Base-by-base conservation (phyloP, 306 rosid genomes). In the Dryas drummondii region DNA sequence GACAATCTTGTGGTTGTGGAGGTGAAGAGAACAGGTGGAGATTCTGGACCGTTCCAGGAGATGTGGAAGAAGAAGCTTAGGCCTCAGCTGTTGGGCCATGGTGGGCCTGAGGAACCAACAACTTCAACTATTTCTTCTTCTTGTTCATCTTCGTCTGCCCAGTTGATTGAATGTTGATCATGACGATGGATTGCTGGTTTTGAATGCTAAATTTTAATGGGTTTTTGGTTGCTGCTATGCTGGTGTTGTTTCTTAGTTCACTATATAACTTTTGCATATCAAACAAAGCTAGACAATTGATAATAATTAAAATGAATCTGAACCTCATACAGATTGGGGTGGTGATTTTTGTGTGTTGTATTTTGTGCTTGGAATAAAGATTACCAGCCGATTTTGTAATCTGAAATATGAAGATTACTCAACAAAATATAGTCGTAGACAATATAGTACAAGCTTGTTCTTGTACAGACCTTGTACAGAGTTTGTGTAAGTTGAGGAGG, bases 1-100 rank as follows among this genome's bases (percentile, higher is more conserved):
- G 85, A 65, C 9, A 71, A 66, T 37, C 32, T 89, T 68, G 94
- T 82, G 6, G 81, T 91, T 73, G 93, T 89, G 52, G 97, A 89
- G 79, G 90, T 74, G 2, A 84, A 68, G 41, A 86, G 85, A 15
- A 86, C 76, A 7, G 82, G 80, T 0, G 78, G 85, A 4, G 87
- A 87, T 1, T 70, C 60, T 2, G 69, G 7, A 11, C 80, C 57
- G 14, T 85, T 50, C 13, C 70, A 57, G 66, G 80, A 80, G 11
- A 17, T 62, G 40, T 91, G 92, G 97, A 83, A 49, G 22, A 82
- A 80, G 64, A 85, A 86, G 78, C 70, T 91, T 53, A 79, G 82
- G 62, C 72, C 80, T 8, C 65, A 70, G 4, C 79, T 91, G 52
- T 5, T 16, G 0, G 53, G 58, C 47, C 50, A 26, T 15, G 48